A percentile compares a stretch with the other conserved stretches of the same genome.
Conservation (phyloP, 169 alveolate species). For the Eimeria praecox region DNA sequence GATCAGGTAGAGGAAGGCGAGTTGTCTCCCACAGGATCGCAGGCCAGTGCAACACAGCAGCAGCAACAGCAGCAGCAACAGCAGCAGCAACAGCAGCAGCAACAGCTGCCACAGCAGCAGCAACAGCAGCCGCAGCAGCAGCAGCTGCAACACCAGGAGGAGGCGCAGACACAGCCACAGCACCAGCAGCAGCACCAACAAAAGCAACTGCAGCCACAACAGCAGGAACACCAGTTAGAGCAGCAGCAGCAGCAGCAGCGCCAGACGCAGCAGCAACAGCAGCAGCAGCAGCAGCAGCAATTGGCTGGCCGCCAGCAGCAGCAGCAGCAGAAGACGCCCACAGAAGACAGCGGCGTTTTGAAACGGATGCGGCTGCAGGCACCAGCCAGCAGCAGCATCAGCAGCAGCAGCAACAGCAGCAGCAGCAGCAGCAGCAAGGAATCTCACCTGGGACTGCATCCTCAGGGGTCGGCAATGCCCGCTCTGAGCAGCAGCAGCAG, state of each 20-base stretch:
- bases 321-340: neutral
- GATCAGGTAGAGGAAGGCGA: neutral
- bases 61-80: neutral
- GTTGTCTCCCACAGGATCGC: too few species aligned
- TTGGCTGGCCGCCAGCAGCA: neutral
- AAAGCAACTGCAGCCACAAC: neutral
- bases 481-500: conserved; percentile 2
- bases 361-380: conserved; percentile 13
- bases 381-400: neutral
- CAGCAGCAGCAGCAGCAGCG: neutral
- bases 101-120: neutral
- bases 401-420: conserved; percentile 30
- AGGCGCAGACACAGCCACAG: neutral
- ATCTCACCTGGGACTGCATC: neutral
- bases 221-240: neutral
- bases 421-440: conserved; percentile 25
- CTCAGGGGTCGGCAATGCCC: neutral
- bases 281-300: neutral
- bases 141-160: neutral
- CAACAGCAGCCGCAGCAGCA: neutral
- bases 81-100: conserved; percentile 23
- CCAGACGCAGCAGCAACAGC: neutral
- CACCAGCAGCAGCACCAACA: neutral
- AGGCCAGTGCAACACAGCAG: neutral
- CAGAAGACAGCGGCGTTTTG: neutral